Evolutionary conservation across 73 alveolate genomes (phyloP).

Genomic region (Paramecium primaurelia): DNA sequence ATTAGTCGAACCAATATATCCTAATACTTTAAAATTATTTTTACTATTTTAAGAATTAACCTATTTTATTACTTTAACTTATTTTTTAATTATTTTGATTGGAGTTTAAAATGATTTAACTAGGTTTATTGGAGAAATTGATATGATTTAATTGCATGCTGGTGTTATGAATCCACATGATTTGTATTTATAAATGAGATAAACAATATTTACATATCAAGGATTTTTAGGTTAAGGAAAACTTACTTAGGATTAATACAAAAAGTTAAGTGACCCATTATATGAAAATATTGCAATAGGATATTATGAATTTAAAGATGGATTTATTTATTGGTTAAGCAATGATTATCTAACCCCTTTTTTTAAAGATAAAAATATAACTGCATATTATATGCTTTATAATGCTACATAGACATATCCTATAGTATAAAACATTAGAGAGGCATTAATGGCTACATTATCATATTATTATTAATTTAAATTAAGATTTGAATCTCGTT

Average conservation of each 20-base stretch:
- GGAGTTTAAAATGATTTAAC: not conserved
- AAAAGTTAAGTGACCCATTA: not conserved
- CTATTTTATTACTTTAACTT: not conserved
- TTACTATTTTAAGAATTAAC: not conserved
- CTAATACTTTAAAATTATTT: not conserved
- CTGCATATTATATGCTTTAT: not conserved
- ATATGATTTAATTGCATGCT: not conserved
- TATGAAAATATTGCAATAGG: not conserved
- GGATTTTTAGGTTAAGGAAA: not conserved
- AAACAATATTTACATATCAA: not conserved
- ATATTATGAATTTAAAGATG: slow-evolving; percentile 9
- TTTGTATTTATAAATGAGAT: not conserved
- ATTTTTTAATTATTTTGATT: not conserved
- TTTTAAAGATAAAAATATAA: not conserved
- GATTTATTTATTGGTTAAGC: not conserved
- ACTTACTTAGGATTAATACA: not conserved
- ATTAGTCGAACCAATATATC: not conserved
- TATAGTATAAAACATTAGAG: not conserved
- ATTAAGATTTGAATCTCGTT: not conserved
- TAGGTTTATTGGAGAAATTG: slow-evolving; percentile 16
- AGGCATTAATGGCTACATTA: not conserved
- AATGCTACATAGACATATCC: not conserved
- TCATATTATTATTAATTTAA: not conserved
- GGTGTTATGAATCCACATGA: slow-evolving; percentile 4
- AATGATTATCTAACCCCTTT: not conserved